Percentiles rank a stretch among this genome's conserved stretches.
Evolutionary conservation across 1,139 yeast species (phyloP).

Genomic region (Taiozyma sp.): DNA sequence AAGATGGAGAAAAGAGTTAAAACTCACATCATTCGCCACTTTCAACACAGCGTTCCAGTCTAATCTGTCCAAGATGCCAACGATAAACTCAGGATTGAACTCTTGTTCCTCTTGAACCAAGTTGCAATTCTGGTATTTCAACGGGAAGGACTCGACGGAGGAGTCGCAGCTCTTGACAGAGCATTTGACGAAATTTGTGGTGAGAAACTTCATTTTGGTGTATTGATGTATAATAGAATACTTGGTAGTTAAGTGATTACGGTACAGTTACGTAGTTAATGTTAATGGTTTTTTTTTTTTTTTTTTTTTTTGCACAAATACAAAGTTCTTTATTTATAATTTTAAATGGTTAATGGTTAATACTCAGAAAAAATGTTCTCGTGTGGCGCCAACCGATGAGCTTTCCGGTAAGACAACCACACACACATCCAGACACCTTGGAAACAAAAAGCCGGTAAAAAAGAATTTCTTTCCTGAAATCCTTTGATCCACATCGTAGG

Average conservation of each 20-base stretch:
- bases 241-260: no score
- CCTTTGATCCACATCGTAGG: no score
- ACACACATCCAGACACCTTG: no score
- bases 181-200: constrained; percentile 94
- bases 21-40: constrained; percentile 63
- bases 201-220: constrained; percentile 75
- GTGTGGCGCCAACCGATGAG: neutral
- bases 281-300: no score
- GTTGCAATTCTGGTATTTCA: constrained; percentile 66
- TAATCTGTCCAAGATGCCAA: constrained; percentile 72
- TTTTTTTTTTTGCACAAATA: no score
- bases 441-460: no score
- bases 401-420: no score
- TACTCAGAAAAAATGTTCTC: neutral
- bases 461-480: no score
- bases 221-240: neutral
- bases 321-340: no score
- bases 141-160: constrained; percentile 71
- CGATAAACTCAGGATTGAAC: constrained; percentile 75
- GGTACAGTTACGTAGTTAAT: no score
- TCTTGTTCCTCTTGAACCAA: constrained; percentile 75
- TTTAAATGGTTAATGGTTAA: no score
- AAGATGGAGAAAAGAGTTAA: neutral
- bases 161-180: constrained; percentile 80
- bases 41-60: constrained; percentile 82